Evolutionary conservation across 148 eudicot genomes (phyloP).

Genomic region (Nyssa sinensis): DNA sequence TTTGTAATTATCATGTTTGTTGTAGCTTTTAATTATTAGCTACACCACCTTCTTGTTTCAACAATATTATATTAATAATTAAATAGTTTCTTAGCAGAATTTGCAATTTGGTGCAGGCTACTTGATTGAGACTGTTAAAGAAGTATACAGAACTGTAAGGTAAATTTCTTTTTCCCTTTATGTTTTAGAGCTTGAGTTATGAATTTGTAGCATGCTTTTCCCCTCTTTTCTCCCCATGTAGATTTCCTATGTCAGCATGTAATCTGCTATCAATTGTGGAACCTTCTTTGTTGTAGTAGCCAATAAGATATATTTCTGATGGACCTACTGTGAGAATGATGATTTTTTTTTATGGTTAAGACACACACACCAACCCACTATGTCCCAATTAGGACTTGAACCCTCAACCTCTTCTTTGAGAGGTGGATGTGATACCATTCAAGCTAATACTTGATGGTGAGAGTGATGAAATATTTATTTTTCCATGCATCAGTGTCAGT

Average conservation of each 20-base stretch:
- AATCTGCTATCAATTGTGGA: neutral
- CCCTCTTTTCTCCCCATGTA: neutral
- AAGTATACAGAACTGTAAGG: conserved; percentile 60
- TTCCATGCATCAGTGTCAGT: conserved; percentile 59
- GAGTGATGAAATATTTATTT: no score
- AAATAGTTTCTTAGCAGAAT: conserved; percentile 10
- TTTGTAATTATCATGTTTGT: neutral
- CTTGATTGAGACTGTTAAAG: conserved; percentile 58
- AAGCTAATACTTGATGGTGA: no score
- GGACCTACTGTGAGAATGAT: conserved; percentile 1
- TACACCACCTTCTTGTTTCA: neutral
- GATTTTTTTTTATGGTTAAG: no score
- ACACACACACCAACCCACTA: no score
- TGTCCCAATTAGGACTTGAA: no score
- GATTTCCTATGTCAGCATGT: neutral
- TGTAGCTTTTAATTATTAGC: neutral
- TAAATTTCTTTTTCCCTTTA: conserved; percentile 14
- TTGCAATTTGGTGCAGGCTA: conserved; percentile 49
- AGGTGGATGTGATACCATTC: no score
- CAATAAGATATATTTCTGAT: conserved; percentile 4
- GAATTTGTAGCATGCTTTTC: neutral
- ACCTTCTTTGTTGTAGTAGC: neutral
- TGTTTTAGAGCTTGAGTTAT: neutral
- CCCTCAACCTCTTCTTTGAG: no score
- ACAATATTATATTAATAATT: neutral